Evolutionary conservation across 75 land plant species (phyloP), one percentile per base, ranked within the genome.

Genomic region (Pseudotsuga menziesii): DNA sequence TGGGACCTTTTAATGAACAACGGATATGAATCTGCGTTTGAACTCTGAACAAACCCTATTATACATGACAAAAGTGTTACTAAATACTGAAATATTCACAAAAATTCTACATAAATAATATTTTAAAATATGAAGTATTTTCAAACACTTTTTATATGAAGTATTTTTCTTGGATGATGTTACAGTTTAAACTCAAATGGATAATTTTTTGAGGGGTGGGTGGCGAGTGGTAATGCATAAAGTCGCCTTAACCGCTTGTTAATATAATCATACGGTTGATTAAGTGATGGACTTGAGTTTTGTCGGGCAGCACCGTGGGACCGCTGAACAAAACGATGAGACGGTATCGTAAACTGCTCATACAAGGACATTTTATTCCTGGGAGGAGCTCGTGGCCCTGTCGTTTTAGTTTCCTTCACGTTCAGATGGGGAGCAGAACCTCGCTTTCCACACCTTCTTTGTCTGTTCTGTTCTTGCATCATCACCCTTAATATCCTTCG

Each of bases 351-450:
- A 11, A 95, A 80, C 81, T 95, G 98, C 80, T 95, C 98, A 80
- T 95, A 95, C 19, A 95, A 85, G 60, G 97, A 94, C 97, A 93
- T 95, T 88, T 95, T 95, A 73, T 95, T 93, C 82, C 98, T 87
- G 5, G 97, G 98, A 11, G 98, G 98, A 1, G 97, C 97, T 57
- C 94, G 77, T 25, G 98, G 98, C 66, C 98, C 97, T 29, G 86
- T 92, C 35, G 86, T 86, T 23, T 48, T 56, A 0, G 94, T 82
- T 62, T 95, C 98, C 57, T 90, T 87, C 32, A 95, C 91, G 83
- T 91, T 89, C 23, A 91, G 88, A 78, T 97, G 84, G 5, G 98
- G 74, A 95, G 93, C 84, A 95, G 66, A 56, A 94, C 88, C 55
- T 86, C 86, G 79, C 79, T 77, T 0, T 57, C 29, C 81, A 82